Evolutionary conservation across 2,329 filamentous ascomycete species (phyloP).

Genomic region (Verticillium tricorpus): DNA sequence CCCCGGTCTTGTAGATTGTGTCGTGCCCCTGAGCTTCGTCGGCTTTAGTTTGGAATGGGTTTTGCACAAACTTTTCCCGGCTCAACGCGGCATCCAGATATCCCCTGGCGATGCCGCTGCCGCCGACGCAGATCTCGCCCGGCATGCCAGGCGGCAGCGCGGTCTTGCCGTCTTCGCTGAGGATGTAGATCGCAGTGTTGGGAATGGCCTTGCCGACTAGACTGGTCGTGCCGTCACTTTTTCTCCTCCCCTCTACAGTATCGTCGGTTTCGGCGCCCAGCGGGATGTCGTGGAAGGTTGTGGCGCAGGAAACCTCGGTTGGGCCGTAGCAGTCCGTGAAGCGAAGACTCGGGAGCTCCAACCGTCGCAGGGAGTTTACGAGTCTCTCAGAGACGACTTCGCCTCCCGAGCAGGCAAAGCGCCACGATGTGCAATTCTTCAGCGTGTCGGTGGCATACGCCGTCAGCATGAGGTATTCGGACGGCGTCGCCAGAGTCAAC

Average conservation of each 20-base stretch:
- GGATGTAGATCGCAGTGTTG: constrained; percentile 24
- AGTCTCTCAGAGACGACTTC: not conserved
- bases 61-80: not conserved
- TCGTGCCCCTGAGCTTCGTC: not conserved
- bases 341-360: constrained; percentile 2
- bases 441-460: constrained; percentile 12
- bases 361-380: constrained; percentile 3
- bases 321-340: constrained; percentile 25
- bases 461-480: constrained; percentile 31
- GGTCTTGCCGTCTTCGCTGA: constrained; percentile 36
- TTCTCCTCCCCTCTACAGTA: not conserved
- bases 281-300: not conserved
- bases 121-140: constrained; percentile 25
- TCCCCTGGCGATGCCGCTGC: not conserved
- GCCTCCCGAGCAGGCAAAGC: constrained; percentile 5
- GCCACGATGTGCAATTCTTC: constrained; percentile 12
- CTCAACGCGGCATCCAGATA: not conserved
- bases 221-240: constrained; percentile 8
- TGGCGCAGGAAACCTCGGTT: constrained; percentile 17
- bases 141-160: constrained; percentile 31
- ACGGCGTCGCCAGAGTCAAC: constrained; percentile 32
- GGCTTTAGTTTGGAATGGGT: not conserved
- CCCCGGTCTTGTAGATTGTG: constrained; percentile 33
- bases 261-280: not conserved
- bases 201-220: constrained; percentile 15